phyloP scores from a whole-genome alignment of 805 yeast genomes.

The Hanseniaspora vineae region DNA sequence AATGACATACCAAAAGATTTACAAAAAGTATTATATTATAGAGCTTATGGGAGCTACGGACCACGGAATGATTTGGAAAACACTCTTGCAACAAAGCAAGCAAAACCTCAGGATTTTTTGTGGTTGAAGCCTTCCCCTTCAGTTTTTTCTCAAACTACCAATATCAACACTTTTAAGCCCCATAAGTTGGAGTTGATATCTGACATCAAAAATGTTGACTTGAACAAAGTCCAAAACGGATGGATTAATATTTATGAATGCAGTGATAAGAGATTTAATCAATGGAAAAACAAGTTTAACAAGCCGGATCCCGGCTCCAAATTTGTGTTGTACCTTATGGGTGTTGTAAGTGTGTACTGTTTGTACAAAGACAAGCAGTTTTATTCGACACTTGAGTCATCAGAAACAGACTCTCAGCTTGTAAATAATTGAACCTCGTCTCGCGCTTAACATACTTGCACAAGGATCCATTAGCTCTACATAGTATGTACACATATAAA shows the following conservation, averaged over 20 bases:
- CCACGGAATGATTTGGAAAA: constrained; percentile 41
- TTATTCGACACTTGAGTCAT: not conserved
- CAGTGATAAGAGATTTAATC: constrained; percentile 22
- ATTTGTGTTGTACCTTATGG: constrained; percentile 30
- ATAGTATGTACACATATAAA: not conserved
- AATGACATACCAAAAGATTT: constrained; percentile 31
- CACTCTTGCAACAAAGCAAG: constrained; percentile 29
- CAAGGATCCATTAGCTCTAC: not conserved
- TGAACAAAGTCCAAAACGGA: constrained; percentile 17
- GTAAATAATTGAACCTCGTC: too few species aligned
- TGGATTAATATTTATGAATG: constrained; percentile 13
- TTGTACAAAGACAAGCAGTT: not conserved
- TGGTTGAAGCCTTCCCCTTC: constrained; percentile 28
- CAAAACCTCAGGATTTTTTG: constrained; percentile 48
- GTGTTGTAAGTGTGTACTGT: not conserved
- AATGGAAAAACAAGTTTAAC: constrained; percentile 30
- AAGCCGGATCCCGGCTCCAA: constrained; percentile 47
- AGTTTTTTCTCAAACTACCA: constrained; percentile 14
- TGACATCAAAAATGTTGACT: constrained; percentile 10
- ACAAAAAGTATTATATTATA: constrained; percentile 45
- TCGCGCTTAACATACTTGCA: not conserved
- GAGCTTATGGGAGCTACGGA: constrained; percentile 62
- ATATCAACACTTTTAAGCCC: constrained; percentile 16
- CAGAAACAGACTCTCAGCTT: too few species aligned
- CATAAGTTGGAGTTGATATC: constrained; percentile 8